phyloP scores from a whole-genome alignment of 148 eudicot species.

The Heliamphora exappendiculata region DNA sequence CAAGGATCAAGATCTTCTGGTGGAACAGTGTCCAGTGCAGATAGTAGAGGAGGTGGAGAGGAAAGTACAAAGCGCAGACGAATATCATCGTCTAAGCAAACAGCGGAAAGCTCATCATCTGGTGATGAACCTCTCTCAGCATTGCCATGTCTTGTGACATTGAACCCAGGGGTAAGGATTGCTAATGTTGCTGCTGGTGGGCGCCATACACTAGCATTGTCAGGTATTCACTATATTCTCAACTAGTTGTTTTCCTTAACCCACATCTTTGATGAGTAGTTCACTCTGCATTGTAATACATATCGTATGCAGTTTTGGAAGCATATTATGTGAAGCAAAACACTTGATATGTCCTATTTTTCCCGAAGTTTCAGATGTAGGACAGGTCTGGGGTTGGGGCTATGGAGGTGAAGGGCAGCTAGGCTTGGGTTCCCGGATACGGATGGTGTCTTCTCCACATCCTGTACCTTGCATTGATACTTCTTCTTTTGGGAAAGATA shows the following conservation, averaged over 20 bases:
- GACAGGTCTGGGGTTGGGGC: conserved; percentile 99
- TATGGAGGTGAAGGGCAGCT: conserved; percentile 99
- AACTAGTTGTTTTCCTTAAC: conserved; percentile 3
- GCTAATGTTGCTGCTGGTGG: conserved; percentile 95
- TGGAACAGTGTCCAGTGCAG: conserved; percentile 36
- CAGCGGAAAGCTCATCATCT: conserved; percentile 59
- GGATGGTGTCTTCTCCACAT: conserved; percentile 96
- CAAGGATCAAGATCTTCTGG: conserved; percentile 53
- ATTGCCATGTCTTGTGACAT: conserved; percentile 71
- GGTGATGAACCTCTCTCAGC: conserved; percentile 72
- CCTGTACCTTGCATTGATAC: conserved; percentile 83
- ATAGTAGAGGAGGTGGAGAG: conserved; percentile 53
- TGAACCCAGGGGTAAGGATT: conserved; percentile 77
- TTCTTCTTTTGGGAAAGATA: conserved; percentile 45
- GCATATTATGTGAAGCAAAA: conserved; percentile 14
- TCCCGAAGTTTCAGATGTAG: conserved; percentile 71
- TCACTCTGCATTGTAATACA: background rate
- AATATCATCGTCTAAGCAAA: conserved; percentile 62
- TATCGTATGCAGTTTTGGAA: conserved; percentile 7
- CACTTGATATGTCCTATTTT: conserved; percentile 35
- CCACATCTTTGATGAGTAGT: conserved; percentile 10
- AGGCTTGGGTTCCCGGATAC: conserved; percentile 84
- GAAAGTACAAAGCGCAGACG: conserved; percentile 74
- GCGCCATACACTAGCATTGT: conserved; percentile 82
- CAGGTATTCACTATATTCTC: conserved; percentile 48